Evolutionary conservation across 305 asterid genomes (phyloP).

Genomic region (Fraxinus dipetala): DNA sequence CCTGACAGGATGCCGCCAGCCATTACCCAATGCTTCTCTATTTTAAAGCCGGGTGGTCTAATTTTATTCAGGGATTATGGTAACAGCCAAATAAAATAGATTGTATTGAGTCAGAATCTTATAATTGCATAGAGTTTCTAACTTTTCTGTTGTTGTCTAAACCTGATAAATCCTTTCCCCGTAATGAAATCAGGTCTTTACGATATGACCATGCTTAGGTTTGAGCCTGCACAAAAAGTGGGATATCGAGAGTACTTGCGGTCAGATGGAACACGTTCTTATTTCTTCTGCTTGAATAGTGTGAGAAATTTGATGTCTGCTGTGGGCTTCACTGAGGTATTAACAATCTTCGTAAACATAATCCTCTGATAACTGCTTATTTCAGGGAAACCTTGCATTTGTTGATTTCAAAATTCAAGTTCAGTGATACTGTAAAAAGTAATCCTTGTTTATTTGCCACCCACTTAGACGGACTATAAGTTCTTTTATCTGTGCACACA

Average conservation of each 20-base stretch:
- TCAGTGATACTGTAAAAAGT: background rate
- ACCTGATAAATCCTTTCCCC: constrained; percentile 8
- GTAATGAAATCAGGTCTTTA: constrained; percentile 59
- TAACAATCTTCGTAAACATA: constrained; percentile 20
- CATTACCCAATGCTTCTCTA: constrained; percentile 62
- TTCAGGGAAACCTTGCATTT: background rate
- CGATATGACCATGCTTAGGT: constrained; percentile 98
- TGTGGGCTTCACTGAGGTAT: constrained; percentile 77
- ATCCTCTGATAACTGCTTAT: background rate
- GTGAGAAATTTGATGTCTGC: constrained; percentile 51
- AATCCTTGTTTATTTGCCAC: background rate
- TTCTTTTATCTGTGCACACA: background rate
- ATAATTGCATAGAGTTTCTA: background rate
- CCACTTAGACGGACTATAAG: background rate
- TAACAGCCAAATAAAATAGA: constrained; percentile 31
- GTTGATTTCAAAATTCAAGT: background rate
- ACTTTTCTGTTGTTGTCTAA: background rate
- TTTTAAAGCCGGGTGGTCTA: constrained; percentile 80
- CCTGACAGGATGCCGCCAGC: constrained; percentile 63
- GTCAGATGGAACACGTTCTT: constrained; percentile 85
- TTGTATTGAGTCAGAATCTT: constrained; percentile 12
- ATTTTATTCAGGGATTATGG: constrained; percentile 92
- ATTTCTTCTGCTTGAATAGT: constrained; percentile 75
- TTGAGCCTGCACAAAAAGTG: constrained; percentile 59
- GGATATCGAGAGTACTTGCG: constrained; percentile 84